Conservation (phyloP, 306 rosid species). For the Quercus gilva region DNA sequence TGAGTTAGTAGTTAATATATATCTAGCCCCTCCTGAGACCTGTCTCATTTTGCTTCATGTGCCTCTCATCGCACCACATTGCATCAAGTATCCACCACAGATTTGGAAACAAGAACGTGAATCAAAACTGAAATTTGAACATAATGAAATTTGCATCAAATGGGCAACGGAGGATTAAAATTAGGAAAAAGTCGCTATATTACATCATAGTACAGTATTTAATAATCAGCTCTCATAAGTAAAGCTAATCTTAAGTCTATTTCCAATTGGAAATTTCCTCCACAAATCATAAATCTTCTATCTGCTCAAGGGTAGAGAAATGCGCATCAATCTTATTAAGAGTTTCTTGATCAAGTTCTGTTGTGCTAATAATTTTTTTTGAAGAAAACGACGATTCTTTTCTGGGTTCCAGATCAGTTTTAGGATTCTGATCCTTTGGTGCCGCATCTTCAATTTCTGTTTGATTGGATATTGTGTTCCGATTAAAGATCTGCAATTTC, state of each 20-base stretch:
- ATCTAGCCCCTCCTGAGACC: too few species aligned
- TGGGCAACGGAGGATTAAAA: not conserved
- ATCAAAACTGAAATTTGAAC: not conserved
- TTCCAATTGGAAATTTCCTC: not conserved
- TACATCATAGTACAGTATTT: not conserved
- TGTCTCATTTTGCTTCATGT: too few species aligned
- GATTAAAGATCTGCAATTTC: conserved; percentile 60
- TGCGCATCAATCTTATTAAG: conserved; percentile 56
- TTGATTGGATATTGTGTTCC: conserved; percentile 25
- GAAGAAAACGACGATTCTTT: conserved; percentile 41
- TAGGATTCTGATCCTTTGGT: conserved; percentile 30
- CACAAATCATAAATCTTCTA: conserved; percentile 50
- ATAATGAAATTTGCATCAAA: not conserved
- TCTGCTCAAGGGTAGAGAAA: conserved; percentile 60
- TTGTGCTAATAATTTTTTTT: conserved; percentile 36
- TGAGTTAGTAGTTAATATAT: too few species aligned
- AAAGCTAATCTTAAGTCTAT: not conserved
- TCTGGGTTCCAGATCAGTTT: conserved; percentile 31
- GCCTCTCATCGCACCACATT: not conserved
- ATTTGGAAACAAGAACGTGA: not conserved
- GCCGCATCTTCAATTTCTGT: conserved; percentile 32
- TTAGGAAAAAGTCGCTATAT: not conserved
- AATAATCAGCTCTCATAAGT: not conserved
- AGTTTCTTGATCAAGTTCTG: conserved; percentile 62
- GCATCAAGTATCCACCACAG: not conserved